Conservation (phyloP, 768 basidiomycete species). For the Neoboletus subvelutipes region DNA sequence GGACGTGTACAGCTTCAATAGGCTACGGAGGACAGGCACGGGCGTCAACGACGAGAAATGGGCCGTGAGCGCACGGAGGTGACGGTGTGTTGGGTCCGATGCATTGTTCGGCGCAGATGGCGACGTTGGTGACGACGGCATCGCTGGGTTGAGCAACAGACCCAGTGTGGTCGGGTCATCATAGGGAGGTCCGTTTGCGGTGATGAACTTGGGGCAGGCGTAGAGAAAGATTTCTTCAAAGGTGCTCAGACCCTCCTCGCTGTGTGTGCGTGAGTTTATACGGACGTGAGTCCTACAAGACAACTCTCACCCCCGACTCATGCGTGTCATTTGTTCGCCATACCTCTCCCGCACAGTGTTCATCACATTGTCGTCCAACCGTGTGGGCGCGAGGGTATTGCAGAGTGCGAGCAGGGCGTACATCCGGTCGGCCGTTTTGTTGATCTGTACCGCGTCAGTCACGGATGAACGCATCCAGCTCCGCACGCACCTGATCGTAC, state of each 20-base stretch:
- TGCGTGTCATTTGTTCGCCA: slow-evolving; percentile 85
- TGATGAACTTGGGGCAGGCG: slow-evolving; percentile 96
- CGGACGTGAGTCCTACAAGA: not conserved
- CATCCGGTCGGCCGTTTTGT: slow-evolving; percentile 97
- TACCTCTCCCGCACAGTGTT: slow-evolving; percentile 91
- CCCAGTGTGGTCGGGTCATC: slow-evolving; percentile 69
- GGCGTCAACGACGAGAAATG: slow-evolving; percentile 75
- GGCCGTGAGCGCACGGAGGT: slow-evolving; percentile 79
- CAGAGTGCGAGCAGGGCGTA: slow-evolving; percentile 94
- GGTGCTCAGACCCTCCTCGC: slow-evolving; percentile 61
- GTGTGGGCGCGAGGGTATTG: slow-evolving; percentile 87
- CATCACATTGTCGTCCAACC: slow-evolving; percentile 92
- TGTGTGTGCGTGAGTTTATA: slow-evolving; percentile 23
- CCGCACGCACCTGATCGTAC: slow-evolving; percentile 76
- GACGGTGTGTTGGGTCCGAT: slow-evolving; percentile 77
- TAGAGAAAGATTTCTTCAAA: slow-evolving; percentile 73
- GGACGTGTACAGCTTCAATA: slow-evolving; percentile 94
- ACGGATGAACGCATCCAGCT: not conserved
- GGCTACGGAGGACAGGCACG: slow-evolving; percentile 83
- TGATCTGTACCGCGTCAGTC: slow-evolving; percentile 57
- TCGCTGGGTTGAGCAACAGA: slow-evolving; percentile 42
- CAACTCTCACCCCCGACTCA: slow-evolving; percentile 73
- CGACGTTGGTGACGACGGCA: slow-evolving; percentile 32
- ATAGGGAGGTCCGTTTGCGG: slow-evolving; percentile 92
- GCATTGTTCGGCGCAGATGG: slow-evolving; percentile 19